phyloP scores from a whole-genome alignment of 129 eudicot species.

The Heracleum sosnowskyi region DNA sequence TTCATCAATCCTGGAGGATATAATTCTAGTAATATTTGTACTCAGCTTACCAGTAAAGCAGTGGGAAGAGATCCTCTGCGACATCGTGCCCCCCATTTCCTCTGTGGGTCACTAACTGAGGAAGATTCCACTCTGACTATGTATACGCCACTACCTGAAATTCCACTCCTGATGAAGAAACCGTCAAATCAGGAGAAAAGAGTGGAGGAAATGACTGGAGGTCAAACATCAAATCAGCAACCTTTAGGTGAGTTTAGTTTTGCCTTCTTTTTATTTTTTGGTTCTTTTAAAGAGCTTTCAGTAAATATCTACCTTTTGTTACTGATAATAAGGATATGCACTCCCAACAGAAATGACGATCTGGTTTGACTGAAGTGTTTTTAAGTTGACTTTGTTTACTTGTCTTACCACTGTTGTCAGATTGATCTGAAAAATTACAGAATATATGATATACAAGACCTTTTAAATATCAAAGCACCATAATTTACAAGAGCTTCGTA shows the following conservation, averaged over 20 bases:
- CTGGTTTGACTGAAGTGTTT: not conserved
- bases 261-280: not conserved
- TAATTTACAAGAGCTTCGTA: not conserved
- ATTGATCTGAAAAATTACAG: not conserved
- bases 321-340: not conserved
- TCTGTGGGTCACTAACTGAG: conserved; percentile 57
- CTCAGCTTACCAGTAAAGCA: conserved; percentile 63
- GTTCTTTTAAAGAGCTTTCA: not conserved
- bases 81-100: conserved; percentile 67
- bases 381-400: not conserved
- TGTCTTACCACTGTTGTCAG: not conserved
- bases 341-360: not conserved
- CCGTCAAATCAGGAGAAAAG: conserved; percentile 53
- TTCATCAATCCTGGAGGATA: not conserved
- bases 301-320: not conserved
- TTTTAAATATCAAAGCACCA: not conserved
- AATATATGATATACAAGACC: not conserved
- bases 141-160: conserved; percentile 31
- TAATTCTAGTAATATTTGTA: not conserved
- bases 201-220: conserved; percentile 29
- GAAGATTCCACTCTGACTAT: conserved; percentile 49
- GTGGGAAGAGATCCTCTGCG: conserved; percentile 61
- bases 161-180: conserved; percentile 48
- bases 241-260: conserved; percentile 28
- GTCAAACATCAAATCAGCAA: conserved; percentile 27